Evolutionary conservation across 2,329 filamentous ascomycete genomes (phyloP).

Genomic region (Penicillium sp.): DNA sequence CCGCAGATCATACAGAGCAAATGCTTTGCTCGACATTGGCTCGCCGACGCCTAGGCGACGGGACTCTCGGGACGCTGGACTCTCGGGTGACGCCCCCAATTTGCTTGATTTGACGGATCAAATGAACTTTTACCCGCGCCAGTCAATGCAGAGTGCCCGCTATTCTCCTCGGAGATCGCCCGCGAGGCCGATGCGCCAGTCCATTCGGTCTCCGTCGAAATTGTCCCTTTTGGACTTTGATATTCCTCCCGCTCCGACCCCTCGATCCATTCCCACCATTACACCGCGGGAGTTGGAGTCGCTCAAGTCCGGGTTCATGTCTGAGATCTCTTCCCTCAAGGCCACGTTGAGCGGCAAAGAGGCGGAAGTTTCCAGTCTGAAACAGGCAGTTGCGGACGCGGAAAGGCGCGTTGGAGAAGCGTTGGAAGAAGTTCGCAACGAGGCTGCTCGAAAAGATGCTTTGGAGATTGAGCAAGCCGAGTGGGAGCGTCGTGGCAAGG

Average conservation of each 20-base stretch:
- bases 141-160: slow-evolving; percentile 39
- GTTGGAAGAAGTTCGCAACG: slow-evolving; percentile 75
- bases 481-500: slow-evolving; percentile 78
- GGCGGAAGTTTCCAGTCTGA: slow-evolving; percentile 80
- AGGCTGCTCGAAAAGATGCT: slow-evolving; percentile 63
- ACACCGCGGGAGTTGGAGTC: slow-evolving; percentile 89
- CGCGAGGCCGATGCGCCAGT: slow-evolving; percentile 35
- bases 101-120: slow-evolving; percentile 87
- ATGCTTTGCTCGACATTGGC: slow-evolving; percentile 30
- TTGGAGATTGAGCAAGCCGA: slow-evolving; percentile 68
- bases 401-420: slow-evolving; percentile 87
- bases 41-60: slow-evolving; percentile 48
- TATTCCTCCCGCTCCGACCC: slow-evolving; percentile 87
- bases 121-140: slow-evolving; percentile 51
- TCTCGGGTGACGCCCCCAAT: slow-evolving; percentile 60
- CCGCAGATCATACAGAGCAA: slow-evolving; percentile 33
- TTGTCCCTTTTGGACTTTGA: slow-evolving; percentile 81
- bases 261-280: slow-evolving; percentile 81
- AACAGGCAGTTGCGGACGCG: slow-evolving; percentile 79
- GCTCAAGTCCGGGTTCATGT: slow-evolving; percentile 82
- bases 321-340: slow-evolving; percentile 89
- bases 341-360: slow-evolving; percentile 89
- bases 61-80: slow-evolving; percentile 40
- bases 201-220: slow-evolving; percentile 44
- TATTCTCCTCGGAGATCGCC: slow-evolving; percentile 43